Evolutionary conservation across 495 filamentous ascomycete genomes (phyloP), one percentile per base, ranked within the genome.

Genomic region (Penicillium turbatum): DNA sequence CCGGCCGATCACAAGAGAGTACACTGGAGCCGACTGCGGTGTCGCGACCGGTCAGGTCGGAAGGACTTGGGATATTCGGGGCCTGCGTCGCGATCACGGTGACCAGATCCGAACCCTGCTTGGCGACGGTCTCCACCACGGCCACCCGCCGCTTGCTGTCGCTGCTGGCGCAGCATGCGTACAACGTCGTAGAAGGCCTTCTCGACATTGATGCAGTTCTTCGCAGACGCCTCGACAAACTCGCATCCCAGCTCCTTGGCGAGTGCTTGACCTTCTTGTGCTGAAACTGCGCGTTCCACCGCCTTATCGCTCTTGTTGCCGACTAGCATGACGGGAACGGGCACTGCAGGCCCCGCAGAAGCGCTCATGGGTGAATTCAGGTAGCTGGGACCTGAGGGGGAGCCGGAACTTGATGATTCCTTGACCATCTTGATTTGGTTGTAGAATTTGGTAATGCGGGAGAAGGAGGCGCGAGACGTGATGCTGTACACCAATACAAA

Each of bases 161-260:
- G 82, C 69, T 96, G 92, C 55, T 85, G 81, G 54, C 92, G 84
- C 51, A 97, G 74, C 63, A 91, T 87, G 51, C 95, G 80, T 19
- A 98, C 93, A 11, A 98, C 95, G 61, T 98, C 93, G 72, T 96
- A 97, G 67, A 98, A 98, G 2, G 93, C 95, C 76, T 92, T 96
- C 66, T 98, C 93, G 24, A 98, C 93, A 64, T 98, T 97, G 75
- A 97, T 89, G 77, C 93, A 97, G 65, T 96, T 96, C 76, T 97
- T 97, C n/a, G 93, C 93, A 12, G 92, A 97, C 5, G 93, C 93
- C 70, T 97, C 93, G 52, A 97, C 92, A 62, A 97, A 98, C 54
- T 97, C 93, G 71, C 93, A 98, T 45, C 89, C 89, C 32, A 98
- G 77, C 64, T 96, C 89, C 64, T 90, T 87, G 35, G 93, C 95